phyloP scores from a whole-genome alignment of 2,329 filamentous ascomycete species.

The Cordyceps javanica region DNA sequence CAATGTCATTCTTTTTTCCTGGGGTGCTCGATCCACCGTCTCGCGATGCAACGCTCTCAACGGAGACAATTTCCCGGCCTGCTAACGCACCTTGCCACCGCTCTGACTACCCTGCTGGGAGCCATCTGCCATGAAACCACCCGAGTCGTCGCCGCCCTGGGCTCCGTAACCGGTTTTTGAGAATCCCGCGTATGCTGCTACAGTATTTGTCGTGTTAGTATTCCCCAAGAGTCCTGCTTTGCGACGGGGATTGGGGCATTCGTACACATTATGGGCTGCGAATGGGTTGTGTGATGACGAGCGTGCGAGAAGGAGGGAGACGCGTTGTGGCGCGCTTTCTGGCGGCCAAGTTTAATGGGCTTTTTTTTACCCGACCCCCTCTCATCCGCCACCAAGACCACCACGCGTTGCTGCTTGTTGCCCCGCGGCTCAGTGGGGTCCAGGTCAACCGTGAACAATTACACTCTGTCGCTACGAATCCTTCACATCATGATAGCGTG shows the following conservation, averaged over 20 bases:
- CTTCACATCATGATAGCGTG: neutral
- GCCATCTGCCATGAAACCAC: constrained; percentile 55
- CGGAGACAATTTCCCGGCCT: neutral
- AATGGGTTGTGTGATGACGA: constrained; percentile 15
- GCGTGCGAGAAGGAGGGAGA: constrained; percentile 21
- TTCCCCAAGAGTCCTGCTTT: neutral
- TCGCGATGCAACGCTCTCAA: too few relatives aligned
- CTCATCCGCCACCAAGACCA: neutral
- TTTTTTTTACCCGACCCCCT: neutral
- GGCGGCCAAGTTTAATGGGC: constrained; percentile 23
- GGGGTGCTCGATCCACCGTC: neutral
- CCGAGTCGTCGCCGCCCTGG: constrained; percentile 53
- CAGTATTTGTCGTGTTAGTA: constrained; percentile 6
- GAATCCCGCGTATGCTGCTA: constrained; percentile 47
- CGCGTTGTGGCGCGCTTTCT: constrained; percentile 27
- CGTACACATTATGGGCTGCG: constrained; percentile 29
- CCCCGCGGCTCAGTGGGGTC: constrained; percentile 18
- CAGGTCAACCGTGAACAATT: constrained; percentile 2
- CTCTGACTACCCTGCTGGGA: constrained; percentile 55
- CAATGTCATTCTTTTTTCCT: neutral
- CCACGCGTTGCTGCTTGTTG: constrained; percentile 11
- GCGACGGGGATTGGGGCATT: neutral
- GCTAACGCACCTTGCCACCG: constrained; percentile 40
- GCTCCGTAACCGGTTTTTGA: constrained; percentile 42
- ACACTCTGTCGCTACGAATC: neutral